Conservation (phyloP, 495 filamentous ascomycete genomes). For the Aspergillus steynii region DNA sequence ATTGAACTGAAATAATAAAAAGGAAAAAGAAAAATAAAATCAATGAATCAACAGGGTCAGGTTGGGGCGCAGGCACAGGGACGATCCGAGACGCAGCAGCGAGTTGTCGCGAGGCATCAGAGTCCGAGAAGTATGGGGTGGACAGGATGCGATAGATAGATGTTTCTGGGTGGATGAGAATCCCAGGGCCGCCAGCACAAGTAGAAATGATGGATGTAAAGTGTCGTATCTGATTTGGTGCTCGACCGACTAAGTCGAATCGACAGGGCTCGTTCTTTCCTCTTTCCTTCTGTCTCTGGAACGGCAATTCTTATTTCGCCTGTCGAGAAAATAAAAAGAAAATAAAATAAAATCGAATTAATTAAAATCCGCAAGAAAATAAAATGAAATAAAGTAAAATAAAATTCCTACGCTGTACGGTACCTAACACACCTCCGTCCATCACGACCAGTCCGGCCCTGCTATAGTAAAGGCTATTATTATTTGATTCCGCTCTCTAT, state of each 20-base stretch:
- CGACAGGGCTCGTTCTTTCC: conserved; percentile 6
- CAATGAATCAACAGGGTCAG: conserved; percentile 15
- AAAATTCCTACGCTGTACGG: neutral
- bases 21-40: neutral
- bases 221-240: conserved; percentile 12
- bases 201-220: neutral
- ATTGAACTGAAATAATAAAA: conserved; percentile 12
- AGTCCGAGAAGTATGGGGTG: conserved; percentile 8
- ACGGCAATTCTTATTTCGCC: conserved; percentile 3
- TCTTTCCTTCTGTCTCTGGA: neutral
- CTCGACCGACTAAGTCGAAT: conserved; percentile 5
- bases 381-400: conserved; percentile 12
- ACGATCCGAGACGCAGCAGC: conserved; percentile 19
- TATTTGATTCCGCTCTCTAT: neutral
- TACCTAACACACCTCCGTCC: neutral
- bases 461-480: neutral
- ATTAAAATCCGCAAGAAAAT: conserved; percentile 13
- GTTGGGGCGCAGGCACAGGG: conserved; percentile 21
- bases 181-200: neutral
- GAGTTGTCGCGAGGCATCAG: conserved; percentile 16
- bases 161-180: neutral
- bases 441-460: neutral
- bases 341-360: conserved; percentile 1
- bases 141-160: neutral
- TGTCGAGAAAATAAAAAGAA: conserved; percentile 5